phyloP scores from a whole-genome alignment of 2,329 filamentous ascomycete genomes.

The Tolypocladium ovalisporum region DNA sequence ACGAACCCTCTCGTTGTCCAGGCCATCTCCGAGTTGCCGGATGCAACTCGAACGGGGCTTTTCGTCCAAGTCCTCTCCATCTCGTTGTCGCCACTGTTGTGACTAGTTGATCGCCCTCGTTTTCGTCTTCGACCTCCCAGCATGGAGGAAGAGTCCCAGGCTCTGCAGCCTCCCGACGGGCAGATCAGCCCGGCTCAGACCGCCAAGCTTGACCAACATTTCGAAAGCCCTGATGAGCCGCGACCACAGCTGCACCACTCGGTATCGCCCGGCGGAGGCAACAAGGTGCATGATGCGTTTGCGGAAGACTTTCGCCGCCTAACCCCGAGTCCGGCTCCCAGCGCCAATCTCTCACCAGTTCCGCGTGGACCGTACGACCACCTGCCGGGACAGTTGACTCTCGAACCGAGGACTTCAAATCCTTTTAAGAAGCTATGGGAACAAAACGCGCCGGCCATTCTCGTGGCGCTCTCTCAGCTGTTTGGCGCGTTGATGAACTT shows the following conservation, averaged over 20 bases:
- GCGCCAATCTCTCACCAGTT: constrained; percentile 8
- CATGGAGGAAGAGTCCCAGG: not conserved
- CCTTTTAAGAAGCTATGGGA: constrained; percentile 38
- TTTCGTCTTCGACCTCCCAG: not conserved
- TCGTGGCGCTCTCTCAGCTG: constrained; percentile 66
- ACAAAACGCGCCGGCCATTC: constrained; percentile 58
- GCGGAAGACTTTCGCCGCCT: constrained; percentile 4
- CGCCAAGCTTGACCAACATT: not conserved
- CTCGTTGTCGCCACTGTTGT: not conserved
- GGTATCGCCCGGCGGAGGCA: not conserved
- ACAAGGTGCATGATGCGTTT: not conserved
- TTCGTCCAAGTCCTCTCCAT: not conserved
- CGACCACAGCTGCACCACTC: not conserved
- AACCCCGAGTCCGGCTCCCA: constrained; percentile 12
- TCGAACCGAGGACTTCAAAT: not conserved
- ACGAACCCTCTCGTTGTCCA: not conserved
- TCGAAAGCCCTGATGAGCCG: not conserved
- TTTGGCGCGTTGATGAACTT: constrained; percentile 85
- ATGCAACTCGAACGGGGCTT: not conserved
- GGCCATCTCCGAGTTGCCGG: not conserved
- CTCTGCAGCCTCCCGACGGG: not conserved
- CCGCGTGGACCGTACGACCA: constrained; percentile 4
- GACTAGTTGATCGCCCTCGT: not conserved
- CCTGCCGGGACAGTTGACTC: not conserved
- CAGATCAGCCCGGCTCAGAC: not conserved